A percentile compares a stretch with the other conserved stretches of the same genome.
These are phyloP conservation scores for Mycena epipterygia DNA, from an alignment of 768 basidiomycete genomes.

Conservation along the genomic window DNA sequence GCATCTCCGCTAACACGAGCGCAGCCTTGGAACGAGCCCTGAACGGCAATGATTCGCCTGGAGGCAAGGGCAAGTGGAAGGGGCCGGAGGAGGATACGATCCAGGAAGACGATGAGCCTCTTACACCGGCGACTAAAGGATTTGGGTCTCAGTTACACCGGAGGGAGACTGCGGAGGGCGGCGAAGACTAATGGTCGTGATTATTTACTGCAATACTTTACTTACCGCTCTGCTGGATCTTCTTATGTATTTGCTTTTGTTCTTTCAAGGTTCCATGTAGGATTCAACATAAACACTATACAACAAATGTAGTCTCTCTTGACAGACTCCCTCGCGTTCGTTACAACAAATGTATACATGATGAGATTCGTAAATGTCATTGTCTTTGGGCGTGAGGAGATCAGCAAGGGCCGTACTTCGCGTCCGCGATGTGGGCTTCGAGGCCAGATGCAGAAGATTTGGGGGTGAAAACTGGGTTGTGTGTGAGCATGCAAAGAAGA, in stretches of 20 bases:
- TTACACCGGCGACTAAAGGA: conserved; percentile 38
- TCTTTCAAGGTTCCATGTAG: conserved; percentile 6
- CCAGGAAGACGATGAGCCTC: conserved; percentile 59
- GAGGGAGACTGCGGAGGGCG: conserved; percentile 58
- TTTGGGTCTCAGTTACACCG: conserved; percentile 51
- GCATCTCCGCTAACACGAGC: neutral
- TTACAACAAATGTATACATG: no score
- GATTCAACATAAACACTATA: neutral
- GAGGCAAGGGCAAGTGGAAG: conserved; percentile 51
- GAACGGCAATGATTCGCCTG: conserved; percentile 49
- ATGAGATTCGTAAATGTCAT: no score
- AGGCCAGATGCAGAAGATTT: conserved; percentile 59
- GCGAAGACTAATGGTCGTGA: conserved; percentile 26
- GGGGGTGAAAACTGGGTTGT: conserved; percentile 51
- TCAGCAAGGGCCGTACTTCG: conserved; percentile 56
- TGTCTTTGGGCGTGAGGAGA: neutral
- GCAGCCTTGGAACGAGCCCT: conserved; percentile 73
- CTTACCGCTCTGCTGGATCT: conserved; percentile 31
- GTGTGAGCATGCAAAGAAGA: no score
- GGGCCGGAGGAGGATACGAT: conserved; percentile 61
- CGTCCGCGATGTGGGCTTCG: conserved; percentile 58
- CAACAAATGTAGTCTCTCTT: no score
- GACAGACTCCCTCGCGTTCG: no score
- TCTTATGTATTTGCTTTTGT: conserved; percentile 25
- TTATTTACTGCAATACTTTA: conserved; percentile 26